Percentiles rank a stretch among this genome's conserved stretches.
Conservation (phyloP, 768 basidiomycete species). For the Xerocomellus intermedius region DNA sequence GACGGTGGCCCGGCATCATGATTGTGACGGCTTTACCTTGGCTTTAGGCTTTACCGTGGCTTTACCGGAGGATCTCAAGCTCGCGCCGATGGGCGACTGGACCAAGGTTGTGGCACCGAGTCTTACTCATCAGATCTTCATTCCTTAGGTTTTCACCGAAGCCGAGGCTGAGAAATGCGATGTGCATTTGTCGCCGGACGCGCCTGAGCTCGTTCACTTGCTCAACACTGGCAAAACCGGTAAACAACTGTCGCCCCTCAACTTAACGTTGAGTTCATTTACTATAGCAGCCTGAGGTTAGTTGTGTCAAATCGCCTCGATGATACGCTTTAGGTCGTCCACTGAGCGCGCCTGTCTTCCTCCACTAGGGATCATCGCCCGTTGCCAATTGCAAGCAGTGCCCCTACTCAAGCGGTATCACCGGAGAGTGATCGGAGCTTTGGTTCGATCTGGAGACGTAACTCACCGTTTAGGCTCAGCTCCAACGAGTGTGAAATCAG, state of each 20-base stretch:
- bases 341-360: not conserved
- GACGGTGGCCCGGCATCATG: not conserved
- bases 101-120: too few relatives aligned
- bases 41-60: too few relatives aligned
- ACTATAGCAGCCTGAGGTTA: not conserved
- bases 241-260: not conserved
- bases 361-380: conserved; percentile 5
- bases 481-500: not conserved
- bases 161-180: not conserved
- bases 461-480: conserved; percentile 1
- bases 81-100: not conserved
- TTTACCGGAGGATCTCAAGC: not conserved
- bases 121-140: not conserved
- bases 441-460: not conserved
- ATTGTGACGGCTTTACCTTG: not conserved
- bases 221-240: not conserved
- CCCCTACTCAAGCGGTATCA: not conserved
- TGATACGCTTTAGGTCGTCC: not conserved
- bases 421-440: not conserved
- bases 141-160: too few relatives aligned
- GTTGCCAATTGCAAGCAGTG: conserved; percentile 1
- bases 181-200: not conserved
- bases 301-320: not conserved
- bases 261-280: not conserved
- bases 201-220: not conserved